These are phyloP conservation scores for Parathielavia hyrcaniae DNA, from an alignment of 495 filamentous ascomycete species.

Conservation along the genomic window DNA sequence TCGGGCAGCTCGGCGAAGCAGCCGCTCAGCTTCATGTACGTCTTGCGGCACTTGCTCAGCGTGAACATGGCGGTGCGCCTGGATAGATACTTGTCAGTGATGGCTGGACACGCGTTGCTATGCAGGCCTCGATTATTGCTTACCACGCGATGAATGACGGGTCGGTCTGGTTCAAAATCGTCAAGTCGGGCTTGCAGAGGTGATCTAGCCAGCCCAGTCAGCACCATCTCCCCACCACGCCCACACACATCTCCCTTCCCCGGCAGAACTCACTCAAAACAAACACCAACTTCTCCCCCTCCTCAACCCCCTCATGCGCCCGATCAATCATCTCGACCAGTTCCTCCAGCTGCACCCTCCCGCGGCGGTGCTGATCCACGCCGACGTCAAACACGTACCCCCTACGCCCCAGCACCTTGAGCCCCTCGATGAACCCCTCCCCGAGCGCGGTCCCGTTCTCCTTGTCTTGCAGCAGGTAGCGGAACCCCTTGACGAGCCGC, in stretches of 20 bases:
- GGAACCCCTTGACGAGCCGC: slow-evolving; percentile 56
- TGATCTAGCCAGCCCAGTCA: slow-evolving; percentile 53
- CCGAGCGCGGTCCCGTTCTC: slow-evolving; percentile 54
- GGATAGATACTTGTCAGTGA: background rate
- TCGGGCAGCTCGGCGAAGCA: slow-evolving; percentile 66
- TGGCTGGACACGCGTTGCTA: too few species aligned
- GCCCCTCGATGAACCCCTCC: slow-evolving; percentile 56
- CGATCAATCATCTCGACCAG: slow-evolving; percentile 64
- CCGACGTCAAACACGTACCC: slow-evolving; percentile 72
- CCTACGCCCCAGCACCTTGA: slow-evolving; percentile 59
- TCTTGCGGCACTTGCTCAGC: slow-evolving; percentile 52
- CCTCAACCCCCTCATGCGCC: slow-evolving; percentile 52
- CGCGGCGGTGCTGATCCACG: slow-evolving; percentile 64
- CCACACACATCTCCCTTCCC: background rate
- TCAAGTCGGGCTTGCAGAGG: slow-evolving; percentile 78
- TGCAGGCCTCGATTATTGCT: background rate
- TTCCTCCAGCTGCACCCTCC: slow-evolving; percentile 64
- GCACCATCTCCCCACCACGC: background rate
- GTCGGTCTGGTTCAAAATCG: slow-evolving; percentile 45
- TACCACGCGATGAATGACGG: slow-evolving; percentile 52
- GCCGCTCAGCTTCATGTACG: slow-evolving; percentile 87
- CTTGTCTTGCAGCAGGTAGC: slow-evolving; percentile 78
- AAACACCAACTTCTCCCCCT: slow-evolving; percentile 54
- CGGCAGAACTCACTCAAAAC: slow-evolving; percentile 61
- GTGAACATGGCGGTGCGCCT: slow-evolving; percentile 49